Evolutionary conservation across 352 stramenopile species (phyloP).

Genomic region (Globisporangium cylindrosporum): DNA sequence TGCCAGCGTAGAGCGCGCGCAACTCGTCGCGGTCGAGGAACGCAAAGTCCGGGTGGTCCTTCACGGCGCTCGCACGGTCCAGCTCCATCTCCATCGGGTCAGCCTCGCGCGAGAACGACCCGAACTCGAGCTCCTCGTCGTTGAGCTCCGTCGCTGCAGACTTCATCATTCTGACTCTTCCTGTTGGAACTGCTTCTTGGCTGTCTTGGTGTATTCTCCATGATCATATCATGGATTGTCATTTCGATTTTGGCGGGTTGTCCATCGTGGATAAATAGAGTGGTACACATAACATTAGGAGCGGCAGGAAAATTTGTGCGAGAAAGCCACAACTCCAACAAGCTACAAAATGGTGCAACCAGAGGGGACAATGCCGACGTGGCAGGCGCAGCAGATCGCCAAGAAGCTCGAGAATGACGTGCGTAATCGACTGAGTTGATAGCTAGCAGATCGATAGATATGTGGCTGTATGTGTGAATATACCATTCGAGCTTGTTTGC

Average conservation of each 20-base stretch:
- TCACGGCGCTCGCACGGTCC: constrained; percentile 44
- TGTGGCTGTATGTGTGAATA: background rate
- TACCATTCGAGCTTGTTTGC: background rate
- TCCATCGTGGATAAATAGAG: background rate
- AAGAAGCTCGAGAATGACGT: constrained; percentile 23
- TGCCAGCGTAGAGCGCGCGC: constrained; percentile 19
- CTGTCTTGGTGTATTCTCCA: background rate
- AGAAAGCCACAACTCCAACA: background rate
- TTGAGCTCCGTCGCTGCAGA: constrained; percentile 18
- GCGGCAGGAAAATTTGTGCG: background rate
- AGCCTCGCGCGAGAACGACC: constrained; percentile 43
- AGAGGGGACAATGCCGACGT: constrained; percentile 15
- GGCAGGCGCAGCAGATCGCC: constrained; percentile 43
- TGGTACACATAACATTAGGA: background rate
- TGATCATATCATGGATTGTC: background rate
- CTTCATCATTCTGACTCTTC: background rate
- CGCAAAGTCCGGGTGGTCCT: constrained; percentile 69
- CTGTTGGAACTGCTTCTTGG: background rate
- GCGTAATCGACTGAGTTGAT: background rate
- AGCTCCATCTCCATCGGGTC: constrained; percentile 77
- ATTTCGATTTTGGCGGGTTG: background rate
- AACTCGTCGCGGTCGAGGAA: constrained; percentile 43
- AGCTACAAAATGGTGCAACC: background rate
- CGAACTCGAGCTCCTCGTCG: constrained; percentile 71
- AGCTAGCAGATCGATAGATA: background rate